Evolutionary conservation across 2,329 filamentous ascomycete species (phyloP), one percentile per base, ranked within the genome.

Genomic region (Pseudocercospora macadamiae): DNA sequence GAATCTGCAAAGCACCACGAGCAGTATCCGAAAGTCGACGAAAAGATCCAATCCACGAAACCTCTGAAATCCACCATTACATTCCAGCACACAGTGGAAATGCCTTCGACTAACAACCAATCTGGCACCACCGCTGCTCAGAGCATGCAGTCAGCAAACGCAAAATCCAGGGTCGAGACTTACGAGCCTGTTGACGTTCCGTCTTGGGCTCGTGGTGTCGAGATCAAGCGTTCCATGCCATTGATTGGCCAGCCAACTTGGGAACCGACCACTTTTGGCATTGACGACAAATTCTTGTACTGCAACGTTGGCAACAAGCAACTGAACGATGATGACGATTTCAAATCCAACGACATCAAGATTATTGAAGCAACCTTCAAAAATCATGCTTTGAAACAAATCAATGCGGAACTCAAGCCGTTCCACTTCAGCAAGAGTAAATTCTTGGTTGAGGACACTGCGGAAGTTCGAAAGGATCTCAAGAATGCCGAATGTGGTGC

Each of bases 361-460:
- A 19, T 49, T 14, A 3, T 49, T 10, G 45, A 49, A 49, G 21
- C 45, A 49, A 49, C 45, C 14, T 49, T 49, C 45, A 49, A 23
- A 49, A 23, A 49, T 32, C 25, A 49, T 3, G 25, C n/a, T 2
- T 23, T 49, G 39, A 3, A 23, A 12, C 16, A 44, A 10, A 44
- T 44, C 16, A 19, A 12, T 2, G 39, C 19, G 19, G 39, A 19
- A 2, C 21, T 16, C 18, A 23, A 28, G 14, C 45, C 45, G n/a
- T 49, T n/a, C 23, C 14, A 14, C 23, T 28, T 49, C 45, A 25
- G 26, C 26, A 52, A 52, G n/a, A 12, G 10, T 25, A 57, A 36
- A 4, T 52, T 57, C 28, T 21, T 51, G 21, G 14, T 57, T 36
- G 47, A 57, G 34, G 34, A 36, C 3, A 28, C 36, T 10, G 26